Conservation (phyloP, 805 yeast species). For the Suhomyces sp. region DNA sequence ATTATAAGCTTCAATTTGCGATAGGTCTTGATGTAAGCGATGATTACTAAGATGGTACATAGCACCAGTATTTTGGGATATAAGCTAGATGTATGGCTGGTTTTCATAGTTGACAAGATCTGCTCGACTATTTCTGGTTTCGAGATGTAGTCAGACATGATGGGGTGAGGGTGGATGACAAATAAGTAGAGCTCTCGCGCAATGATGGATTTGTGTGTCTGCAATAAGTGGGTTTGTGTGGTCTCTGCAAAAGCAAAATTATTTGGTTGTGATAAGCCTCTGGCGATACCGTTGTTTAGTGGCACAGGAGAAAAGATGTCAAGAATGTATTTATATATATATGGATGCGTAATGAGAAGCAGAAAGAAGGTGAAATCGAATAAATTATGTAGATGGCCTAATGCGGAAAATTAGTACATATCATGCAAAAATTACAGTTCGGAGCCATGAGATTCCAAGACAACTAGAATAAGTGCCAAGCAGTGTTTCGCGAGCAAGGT, state of each 20-base stretch:
- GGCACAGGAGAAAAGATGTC: not conserved
- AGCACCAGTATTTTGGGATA: slow-evolving; percentile 1
- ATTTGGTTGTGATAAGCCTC: not conserved
- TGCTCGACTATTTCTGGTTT: not conserved
- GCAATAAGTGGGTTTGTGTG: not conserved
- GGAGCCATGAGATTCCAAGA: not conserved
- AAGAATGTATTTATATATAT: not conserved
- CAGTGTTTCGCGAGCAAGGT: not conserved
- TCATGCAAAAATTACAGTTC: not conserved
- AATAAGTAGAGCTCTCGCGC: not conserved
- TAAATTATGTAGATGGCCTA: not conserved
- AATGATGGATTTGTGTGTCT: not conserved
- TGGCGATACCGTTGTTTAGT: not conserved
- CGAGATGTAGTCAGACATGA: not conserved
- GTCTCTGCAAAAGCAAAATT: not conserved
- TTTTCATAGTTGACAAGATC: not conserved
- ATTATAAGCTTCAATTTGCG: slow-evolving; percentile 1
- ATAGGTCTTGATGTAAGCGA: slow-evolving; percentile 6
- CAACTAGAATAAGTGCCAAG: not conserved
- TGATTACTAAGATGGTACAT: not conserved
- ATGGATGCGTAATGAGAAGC: not conserved
- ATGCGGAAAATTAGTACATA: not conserved
- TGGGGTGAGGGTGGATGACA: not conserved
- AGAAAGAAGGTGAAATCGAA: not conserved
- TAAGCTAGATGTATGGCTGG: not conserved